These are phyloP conservation scores for Suillus tomentosus DNA, from an alignment of 768 basidiomycete genomes.

Conservation along the genomic window DNA sequence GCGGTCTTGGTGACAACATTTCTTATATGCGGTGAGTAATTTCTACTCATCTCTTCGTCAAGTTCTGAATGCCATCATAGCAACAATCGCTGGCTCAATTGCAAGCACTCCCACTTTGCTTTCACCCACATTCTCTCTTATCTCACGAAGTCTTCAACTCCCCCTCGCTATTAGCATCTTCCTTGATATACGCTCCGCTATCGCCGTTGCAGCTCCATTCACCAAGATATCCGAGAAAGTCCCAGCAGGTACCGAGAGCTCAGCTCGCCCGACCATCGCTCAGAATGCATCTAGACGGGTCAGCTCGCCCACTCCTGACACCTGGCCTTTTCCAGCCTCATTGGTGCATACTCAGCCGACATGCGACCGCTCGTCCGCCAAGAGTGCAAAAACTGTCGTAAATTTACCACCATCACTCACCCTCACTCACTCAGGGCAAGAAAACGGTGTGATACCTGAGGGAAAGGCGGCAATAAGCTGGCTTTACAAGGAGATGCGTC, in stretches of 20 bases:
- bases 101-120: constrained; percentile 28
- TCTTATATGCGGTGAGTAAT: constrained; percentile 29
- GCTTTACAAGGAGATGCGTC: constrained; percentile 3
- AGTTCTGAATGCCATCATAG: constrained; percentile 14
- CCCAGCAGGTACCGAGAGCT: neutral
- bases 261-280: neutral
- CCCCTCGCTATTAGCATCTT: constrained; percentile 17
- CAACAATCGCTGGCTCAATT: constrained; percentile 28
- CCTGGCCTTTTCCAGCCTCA: constrained; percentile 36
- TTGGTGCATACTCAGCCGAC: constrained; percentile 21
- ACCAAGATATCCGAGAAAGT: constrained; percentile 19
- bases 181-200: constrained; percentile 12
- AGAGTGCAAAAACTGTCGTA: neutral
- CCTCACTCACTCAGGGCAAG: constrained; percentile 2
- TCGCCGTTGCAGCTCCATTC: neutral
- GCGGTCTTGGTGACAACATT: constrained; percentile 25
- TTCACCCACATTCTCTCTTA: constrained; percentile 25
- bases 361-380: neutral
- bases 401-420: constrained; percentile 13
- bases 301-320: constrained; percentile 33
- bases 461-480: neutral
- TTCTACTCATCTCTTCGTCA: neutral
- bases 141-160: constrained; percentile 25
- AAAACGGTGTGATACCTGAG: constrained; percentile 2
- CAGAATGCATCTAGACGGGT: constrained; percentile 20